phyloP scores from a whole-genome alignment of 2,329 filamentous ascomycete species.

The Keithomyces neogunnii region DNA sequence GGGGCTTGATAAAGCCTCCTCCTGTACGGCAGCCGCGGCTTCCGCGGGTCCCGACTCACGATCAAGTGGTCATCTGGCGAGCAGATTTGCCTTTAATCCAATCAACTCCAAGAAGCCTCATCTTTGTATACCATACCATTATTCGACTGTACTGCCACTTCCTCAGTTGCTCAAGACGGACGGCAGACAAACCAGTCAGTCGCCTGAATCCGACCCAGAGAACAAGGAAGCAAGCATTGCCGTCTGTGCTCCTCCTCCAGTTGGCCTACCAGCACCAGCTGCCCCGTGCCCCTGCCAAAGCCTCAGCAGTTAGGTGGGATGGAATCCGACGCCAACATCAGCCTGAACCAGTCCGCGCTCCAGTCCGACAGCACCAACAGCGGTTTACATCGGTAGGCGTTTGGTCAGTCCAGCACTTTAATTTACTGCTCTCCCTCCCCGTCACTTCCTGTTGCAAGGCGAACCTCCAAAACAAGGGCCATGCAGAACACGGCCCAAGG shows the following conservation, averaged over 20 bases:
- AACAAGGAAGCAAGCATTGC: neutral
- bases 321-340: neutral
- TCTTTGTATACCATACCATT: neutral
- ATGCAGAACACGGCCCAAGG: slow-evolving; percentile 7
- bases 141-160: neutral
- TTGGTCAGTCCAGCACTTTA: neutral
- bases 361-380: neutral
- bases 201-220: neutral
- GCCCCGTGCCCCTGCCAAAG: neutral
- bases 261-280: neutral
- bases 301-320: neutral
- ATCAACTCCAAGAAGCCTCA: neutral
- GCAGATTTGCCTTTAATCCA: neutral
- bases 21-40: neutral
- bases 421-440: neutral
- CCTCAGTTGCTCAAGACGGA: neutral
- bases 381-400: neutral
- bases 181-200: neutral
- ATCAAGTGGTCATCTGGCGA: neutral
- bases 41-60: neutral
- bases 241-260: neutral
- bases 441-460: neutral
- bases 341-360: neutral
- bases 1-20: neutral
- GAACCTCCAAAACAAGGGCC: neutral